Conservation (phyloP, 805 yeast genomes). For the Candida maltosa region DNA sequence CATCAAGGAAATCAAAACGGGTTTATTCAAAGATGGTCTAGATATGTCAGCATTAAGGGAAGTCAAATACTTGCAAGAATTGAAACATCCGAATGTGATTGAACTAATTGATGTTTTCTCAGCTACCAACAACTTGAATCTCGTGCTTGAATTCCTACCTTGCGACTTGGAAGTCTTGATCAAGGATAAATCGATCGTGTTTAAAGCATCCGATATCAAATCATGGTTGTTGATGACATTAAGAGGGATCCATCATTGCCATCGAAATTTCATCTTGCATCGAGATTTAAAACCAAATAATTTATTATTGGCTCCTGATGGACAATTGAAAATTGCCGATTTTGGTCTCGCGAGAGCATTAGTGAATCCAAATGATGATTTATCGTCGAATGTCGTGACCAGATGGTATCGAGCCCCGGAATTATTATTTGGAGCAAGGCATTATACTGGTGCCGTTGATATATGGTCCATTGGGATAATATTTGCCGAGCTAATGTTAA, state of each 20-base stretch:
- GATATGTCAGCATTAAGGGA: slow-evolving; percentile 98
- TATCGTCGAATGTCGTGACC: slow-evolving; percentile 94
- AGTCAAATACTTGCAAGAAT: slow-evolving; percentile 81
- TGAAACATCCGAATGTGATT: slow-evolving; percentile 70
- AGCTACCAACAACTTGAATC: slow-evolving; percentile 59
- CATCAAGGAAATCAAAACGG: slow-evolving; percentile 91
- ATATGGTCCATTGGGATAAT: slow-evolving; percentile 54
- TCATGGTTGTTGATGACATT: slow-evolving; percentile 93
- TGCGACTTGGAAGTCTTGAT: slow-evolving; percentile 88
- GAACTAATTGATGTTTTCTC: slow-evolving; percentile 87
- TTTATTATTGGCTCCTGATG: slow-evolving; percentile 79
- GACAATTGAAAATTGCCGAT: slow-evolving; percentile 92
- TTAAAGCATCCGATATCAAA: slow-evolving; percentile 83
- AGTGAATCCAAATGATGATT: slow-evolving; percentile 66
- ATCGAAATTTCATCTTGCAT: slow-evolving; percentile 84
- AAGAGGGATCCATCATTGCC: slow-evolving; percentile 94
- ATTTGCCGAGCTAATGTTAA: slow-evolving; percentile 91
- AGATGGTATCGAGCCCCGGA: slow-evolving; percentile 94
- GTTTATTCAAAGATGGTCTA: slow-evolving; percentile 90
- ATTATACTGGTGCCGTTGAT: slow-evolving; percentile 43
- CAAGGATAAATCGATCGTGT: slow-evolving; percentile 71
- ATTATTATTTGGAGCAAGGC: slow-evolving; percentile 41
- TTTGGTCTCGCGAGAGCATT: slow-evolving; percentile 90
- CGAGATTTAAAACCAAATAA: slow-evolving; percentile 94
- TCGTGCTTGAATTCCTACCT: slow-evolving; percentile 87